Conservation (phyloP, 768 basidiomycete genomes). For the Pleurotus salmoneostramineus region DNA sequence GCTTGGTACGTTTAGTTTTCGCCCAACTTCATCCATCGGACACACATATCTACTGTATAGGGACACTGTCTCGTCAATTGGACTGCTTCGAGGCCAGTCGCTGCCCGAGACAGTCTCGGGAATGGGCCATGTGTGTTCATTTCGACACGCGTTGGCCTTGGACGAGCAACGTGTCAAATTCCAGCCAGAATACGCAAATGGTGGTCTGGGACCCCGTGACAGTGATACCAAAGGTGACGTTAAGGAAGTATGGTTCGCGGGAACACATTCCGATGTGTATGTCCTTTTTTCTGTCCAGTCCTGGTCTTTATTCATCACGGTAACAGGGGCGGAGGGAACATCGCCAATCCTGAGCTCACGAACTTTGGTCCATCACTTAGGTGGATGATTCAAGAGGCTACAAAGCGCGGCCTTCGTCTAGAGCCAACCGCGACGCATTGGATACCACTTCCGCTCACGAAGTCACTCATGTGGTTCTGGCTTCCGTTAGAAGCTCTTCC, state of each 20-base stretch:
- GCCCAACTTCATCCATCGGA: too few relatives aligned
- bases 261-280: constrained; percentile 27
- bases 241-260: constrained; percentile 28
- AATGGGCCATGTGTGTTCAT: constrained; percentile 31
- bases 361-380: not conserved
- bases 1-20: constrained; percentile 34
- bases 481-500: too few relatives aligned
- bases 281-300: not conserved
- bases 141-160: constrained; percentile 43
- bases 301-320: too few relatives aligned
- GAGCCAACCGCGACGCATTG: too few relatives aligned
- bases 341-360: not conserved
- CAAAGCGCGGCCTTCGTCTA: constrained; percentile 9
- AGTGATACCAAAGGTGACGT: constrained; percentile 5
- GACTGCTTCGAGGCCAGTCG: constrained; percentile 21
- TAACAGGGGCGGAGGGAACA: constrained; percentile 7
- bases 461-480: too few relatives aligned
- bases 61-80: constrained; percentile 46
- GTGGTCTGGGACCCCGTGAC: constrained; percentile 21
- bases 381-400: constrained; percentile 15
- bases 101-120: constrained; percentile 24
- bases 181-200: constrained; percentile 23
- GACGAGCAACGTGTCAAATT: constrained; percentile 39
- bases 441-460: too few relatives aligned
- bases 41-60: constrained; percentile 14